phyloP scores from a whole-genome alignment of 352 stramenopile genomes.

The Hyaloperonospora brassicae region DNA sequence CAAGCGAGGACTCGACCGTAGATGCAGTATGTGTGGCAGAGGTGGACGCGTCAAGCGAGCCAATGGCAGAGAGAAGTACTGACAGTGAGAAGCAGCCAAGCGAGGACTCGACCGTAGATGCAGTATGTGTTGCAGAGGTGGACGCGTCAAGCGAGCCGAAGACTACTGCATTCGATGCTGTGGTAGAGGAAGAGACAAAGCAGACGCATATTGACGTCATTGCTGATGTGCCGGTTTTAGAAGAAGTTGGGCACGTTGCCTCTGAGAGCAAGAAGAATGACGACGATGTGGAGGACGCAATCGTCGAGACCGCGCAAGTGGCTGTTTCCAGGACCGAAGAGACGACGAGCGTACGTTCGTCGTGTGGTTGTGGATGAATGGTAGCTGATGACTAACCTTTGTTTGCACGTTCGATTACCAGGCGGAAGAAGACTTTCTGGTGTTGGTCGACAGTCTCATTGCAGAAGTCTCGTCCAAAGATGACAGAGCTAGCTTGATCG shows the following conservation, averaged over 20 bases:
- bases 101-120: slow-evolving; percentile 1
- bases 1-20: not conserved
- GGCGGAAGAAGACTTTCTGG: slow-evolving; percentile 50
- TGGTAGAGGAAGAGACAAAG: slow-evolving; percentile 22
- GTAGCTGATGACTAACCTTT: not conserved
- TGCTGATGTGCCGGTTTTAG: not conserved
- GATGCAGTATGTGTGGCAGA: not conserved
- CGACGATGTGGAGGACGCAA: slow-evolving; percentile 1
- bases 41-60: not conserved
- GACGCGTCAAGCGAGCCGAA: slow-evolving; percentile 4
- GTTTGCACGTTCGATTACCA: slow-evolving; percentile 6
- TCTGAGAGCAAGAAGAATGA: slow-evolving; percentile 1
- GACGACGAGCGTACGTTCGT: slow-evolving; percentile 18
- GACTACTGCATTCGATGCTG: slow-evolving; percentile 4
- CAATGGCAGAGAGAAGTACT: slow-evolving; percentile 2
- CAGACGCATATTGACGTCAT: slow-evolving; percentile 14
- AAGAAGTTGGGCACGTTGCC: not conserved
- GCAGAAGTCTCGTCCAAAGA: slow-evolving; percentile 49
- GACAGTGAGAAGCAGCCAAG: slow-evolving; percentile 1
- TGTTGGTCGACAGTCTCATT: slow-evolving; percentile 51
- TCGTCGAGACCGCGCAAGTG: slow-evolving; percentile 6
- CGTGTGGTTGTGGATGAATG: not conserved
- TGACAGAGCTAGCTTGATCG: slow-evolving; percentile 50
- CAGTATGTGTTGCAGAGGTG: not conserved
- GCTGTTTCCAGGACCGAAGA: slow-evolving; percentile 7